Percentiles rank a stretch among this genome's conserved stretches.
Conservation (phyloP, 2,329 filamentous ascomycete species). For the Aspergillus sclerotialis region DNA sequence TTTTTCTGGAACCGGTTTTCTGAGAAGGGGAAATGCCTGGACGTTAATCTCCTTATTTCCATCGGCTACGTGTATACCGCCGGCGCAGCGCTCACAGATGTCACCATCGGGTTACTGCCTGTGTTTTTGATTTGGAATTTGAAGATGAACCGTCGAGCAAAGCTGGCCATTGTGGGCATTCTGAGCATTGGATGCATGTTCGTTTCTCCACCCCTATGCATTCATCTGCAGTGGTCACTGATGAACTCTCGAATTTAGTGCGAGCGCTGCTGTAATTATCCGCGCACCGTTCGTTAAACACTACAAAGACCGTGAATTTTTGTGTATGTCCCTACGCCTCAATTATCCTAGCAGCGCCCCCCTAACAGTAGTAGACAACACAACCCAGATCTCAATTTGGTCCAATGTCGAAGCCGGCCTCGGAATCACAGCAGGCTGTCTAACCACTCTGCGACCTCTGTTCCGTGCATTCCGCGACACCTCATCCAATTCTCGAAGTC, state of each 20-base stretch:
- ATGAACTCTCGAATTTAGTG: too few species aligned
- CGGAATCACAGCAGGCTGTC: conserved; percentile 31
- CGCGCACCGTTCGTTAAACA: conserved; percentile 12
- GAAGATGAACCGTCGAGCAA: conserved; percentile 47
- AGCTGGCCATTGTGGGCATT: conserved; percentile 44
- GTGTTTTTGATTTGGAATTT: conserved; percentile 49
- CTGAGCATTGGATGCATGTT: conserved; percentile 48
- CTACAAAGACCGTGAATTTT: conserved; percentile 13
- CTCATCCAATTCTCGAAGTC: conserved; percentile 12
- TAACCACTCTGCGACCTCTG: conserved; percentile 38
- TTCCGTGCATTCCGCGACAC: conserved; percentile 26
- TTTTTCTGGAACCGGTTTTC: conserved; percentile 41
- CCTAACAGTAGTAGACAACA: conserved; percentile 29
- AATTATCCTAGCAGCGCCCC: neutral
- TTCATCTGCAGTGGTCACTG: too few species aligned
- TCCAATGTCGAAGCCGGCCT: conserved; percentile 25
- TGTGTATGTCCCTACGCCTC: conserved; percentile 12
- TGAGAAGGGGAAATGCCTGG: conserved; percentile 35
- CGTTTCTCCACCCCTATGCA: conserved; percentile 18
- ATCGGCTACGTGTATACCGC: conserved; percentile 47
- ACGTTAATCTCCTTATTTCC: conserved; percentile 40
- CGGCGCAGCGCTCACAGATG: conserved; percentile 40
- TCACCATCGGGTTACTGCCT: conserved; percentile 46
- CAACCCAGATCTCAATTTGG: conserved; percentile 37
- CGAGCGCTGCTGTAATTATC: conserved; percentile 17